Percentiles rank a stretch among this genome's conserved stretches.
These are phyloP conservation scores for Lichtheimia ramosa DNA, from an alignment of 371 early-diverging fungal species.

Conservation along the genomic window DNA sequence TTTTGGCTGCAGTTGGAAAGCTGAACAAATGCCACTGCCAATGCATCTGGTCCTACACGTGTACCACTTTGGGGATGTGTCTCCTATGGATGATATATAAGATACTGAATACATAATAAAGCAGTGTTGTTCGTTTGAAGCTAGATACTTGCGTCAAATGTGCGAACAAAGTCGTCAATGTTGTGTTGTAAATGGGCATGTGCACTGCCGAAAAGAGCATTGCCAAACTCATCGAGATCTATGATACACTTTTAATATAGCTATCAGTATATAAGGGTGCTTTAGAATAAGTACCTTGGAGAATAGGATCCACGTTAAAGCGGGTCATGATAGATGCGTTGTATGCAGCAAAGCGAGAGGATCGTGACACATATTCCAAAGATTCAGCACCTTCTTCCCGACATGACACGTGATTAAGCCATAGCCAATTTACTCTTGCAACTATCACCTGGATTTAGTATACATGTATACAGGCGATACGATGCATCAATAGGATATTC, in stretches of 20 bases:
- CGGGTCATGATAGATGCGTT: background rate
- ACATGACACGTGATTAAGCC: no score
- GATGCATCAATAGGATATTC: no score
- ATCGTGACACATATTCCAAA: no score
- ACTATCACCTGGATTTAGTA: no score
- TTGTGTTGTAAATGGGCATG: constrained; percentile 6
- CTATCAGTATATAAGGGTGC: no score
- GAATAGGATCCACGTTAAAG: constrained; percentile 5
- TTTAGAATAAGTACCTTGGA: background rate
- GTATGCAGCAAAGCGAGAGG: background rate
- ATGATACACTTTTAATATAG: background rate
- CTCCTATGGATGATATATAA: background rate
- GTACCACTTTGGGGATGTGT: background rate
- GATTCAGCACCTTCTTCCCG: no score
- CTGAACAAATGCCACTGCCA: constrained; percentile 13
- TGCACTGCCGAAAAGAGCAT: constrained; percentile 10
- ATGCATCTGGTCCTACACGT: constrained; percentile 7
- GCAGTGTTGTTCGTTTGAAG: background rate
- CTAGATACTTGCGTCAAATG: constrained; percentile 8
- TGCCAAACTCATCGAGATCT: constrained; percentile 6
- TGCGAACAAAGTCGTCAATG: constrained; percentile 8
- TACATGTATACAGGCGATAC: no score
- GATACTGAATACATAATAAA: background rate
- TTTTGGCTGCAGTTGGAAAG: constrained; percentile 9
- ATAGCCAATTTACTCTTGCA: no score